These are phyloP conservation scores for Colletotrichum nymphaeae DNA, from an alignment of 2,329 filamentous ascomycete species.

Conservation along the genomic window DNA sequence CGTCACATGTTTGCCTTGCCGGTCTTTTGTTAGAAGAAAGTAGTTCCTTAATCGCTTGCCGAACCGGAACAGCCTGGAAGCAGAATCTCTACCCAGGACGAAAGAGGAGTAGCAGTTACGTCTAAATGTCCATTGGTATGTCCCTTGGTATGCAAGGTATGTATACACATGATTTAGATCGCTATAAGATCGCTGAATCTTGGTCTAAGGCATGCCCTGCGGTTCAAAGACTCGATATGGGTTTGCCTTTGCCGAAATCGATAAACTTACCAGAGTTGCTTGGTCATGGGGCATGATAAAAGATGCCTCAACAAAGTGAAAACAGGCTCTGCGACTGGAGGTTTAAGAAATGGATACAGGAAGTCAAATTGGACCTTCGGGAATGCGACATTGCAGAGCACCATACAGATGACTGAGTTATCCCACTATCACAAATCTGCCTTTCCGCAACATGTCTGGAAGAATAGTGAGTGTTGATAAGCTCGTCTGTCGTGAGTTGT, in stretches of 20 bases:
- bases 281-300: not conserved
- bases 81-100: not conserved
- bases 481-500: too few species aligned
- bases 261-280: not conserved
- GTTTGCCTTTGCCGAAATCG: not conserved
- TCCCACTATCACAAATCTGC: too few species aligned
- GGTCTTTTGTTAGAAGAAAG: not conserved
- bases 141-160: not conserved
- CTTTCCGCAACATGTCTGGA: too few species aligned
- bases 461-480: too few species aligned
- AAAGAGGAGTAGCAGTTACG: not conserved
- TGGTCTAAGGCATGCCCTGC: not conserved
- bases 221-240: not conserved
- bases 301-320: not conserved
- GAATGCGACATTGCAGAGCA: not conserved
- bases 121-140: not conserved
- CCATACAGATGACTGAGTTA: too few species aligned
- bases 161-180: not conserved
- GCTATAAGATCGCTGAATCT: too few species aligned
- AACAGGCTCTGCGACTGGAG: not conserved
- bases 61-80: not conserved
- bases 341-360: not conserved
- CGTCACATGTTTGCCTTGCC: not conserved
- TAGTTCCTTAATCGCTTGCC: not conserved
- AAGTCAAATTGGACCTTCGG: not conserved